A percentile compares a stretch with the other conserved stretches of the same genome.
phyloP scores from a whole-genome alignment of 116 monocot species.

The Iris pallida region DNA sequence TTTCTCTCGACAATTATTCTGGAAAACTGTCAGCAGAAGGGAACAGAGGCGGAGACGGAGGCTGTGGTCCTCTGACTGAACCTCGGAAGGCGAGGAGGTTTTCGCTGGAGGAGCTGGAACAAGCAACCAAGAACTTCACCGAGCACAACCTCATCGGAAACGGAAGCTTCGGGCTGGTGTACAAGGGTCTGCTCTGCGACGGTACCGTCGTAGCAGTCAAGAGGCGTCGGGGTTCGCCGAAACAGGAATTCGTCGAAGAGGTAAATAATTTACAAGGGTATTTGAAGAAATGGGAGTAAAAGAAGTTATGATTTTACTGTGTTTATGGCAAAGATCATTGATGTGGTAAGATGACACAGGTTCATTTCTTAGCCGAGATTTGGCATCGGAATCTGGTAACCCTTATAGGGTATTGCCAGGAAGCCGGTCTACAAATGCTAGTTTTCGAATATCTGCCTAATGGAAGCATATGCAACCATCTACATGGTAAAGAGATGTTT shows the following conservation, averaged over 20 bases:
- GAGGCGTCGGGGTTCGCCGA: slow-evolving; percentile 28
- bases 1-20: too few relatives aligned
- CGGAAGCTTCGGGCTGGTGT: slow-evolving; percentile 56
- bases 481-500: slow-evolving; percentile 56
- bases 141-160: slow-evolving; percentile 48
- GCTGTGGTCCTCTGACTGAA: slow-evolving; percentile 7
- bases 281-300: too few relatives aligned
- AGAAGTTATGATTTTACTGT: too few relatives aligned
- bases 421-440: slow-evolving; percentile 72
- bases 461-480: slow-evolving; percentile 61
- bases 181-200: slow-evolving; percentile 57
- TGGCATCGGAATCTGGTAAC: slow-evolving; percentile 79
- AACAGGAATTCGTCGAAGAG: slow-evolving; percentile 54
- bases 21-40: slow-evolving; percentile 13
- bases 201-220: slow-evolving; percentile 60
- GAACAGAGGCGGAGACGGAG: slow-evolving; percentile 26
- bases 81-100: slow-evolving; percentile 32
- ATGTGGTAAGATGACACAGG: slow-evolving; percentile 27
- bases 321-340: too few relatives aligned
- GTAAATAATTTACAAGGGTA: slow-evolving; percentile 16
- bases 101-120: slow-evolving; percentile 44
- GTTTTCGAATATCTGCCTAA: slow-evolving; percentile 83
- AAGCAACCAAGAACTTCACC: slow-evolving; percentile 52
- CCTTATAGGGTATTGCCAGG: slow-evolving; percentile 85
- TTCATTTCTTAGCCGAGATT: slow-evolving; percentile 43